Evolutionary conservation across 2,329 filamentous ascomycete species (phyloP).

Genomic region (Chrysoporthe cubensis): DNA sequence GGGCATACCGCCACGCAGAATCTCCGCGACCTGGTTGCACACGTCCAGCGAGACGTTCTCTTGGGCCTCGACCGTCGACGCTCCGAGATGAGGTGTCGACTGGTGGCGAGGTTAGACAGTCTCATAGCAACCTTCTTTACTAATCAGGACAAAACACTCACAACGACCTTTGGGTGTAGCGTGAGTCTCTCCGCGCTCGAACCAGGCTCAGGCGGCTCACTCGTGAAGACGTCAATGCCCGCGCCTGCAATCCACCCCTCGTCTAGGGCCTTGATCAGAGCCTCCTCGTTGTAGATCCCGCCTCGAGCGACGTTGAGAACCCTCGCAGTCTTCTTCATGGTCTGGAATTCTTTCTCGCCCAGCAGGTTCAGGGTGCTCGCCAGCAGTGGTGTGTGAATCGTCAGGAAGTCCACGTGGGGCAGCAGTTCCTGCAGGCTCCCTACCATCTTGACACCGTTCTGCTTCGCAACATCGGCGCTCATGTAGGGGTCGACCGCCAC

Average conservation of each 20-base stretch:
- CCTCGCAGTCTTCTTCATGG: slow-evolving; percentile 74
- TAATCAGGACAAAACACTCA: background rate
- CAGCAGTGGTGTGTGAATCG: slow-evolving; percentile 79
- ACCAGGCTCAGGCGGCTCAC: slow-evolving; percentile 63
- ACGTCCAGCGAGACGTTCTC: slow-evolving; percentile 85
- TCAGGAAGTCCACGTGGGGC: slow-evolving; percentile 73
- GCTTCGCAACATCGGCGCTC: slow-evolving; percentile 69
- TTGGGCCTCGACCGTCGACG: slow-evolving; percentile 80
- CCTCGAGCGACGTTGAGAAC: slow-evolving; percentile 81
- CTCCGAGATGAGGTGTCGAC: slow-evolving; percentile 77
- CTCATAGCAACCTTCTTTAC: background rate
- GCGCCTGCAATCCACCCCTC: slow-evolving; percentile 74
- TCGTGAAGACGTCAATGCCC: slow-evolving; percentile 79
- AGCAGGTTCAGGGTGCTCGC: slow-evolving; percentile 78
- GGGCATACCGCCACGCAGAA: slow-evolving; percentile 73
- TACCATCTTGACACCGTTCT: slow-evolving; percentile 69
- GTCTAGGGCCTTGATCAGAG: slow-evolving; percentile 71
- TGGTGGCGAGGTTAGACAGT: background rate
- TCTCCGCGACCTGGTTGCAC: slow-evolving; percentile 76
- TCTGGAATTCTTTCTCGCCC: slow-evolving; percentile 64
- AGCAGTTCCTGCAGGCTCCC: slow-evolving; percentile 63
- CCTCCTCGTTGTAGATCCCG: slow-evolving; percentile 78
- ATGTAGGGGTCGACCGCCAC: slow-evolving; percentile 79
- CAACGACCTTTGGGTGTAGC: slow-evolving; percentile 72
- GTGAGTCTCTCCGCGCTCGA: slow-evolving; percentile 67